These are phyloP conservation scores for Lipomyces japonicus DNA, from an alignment of 805 yeast species.

Conservation along the genomic window DNA sequence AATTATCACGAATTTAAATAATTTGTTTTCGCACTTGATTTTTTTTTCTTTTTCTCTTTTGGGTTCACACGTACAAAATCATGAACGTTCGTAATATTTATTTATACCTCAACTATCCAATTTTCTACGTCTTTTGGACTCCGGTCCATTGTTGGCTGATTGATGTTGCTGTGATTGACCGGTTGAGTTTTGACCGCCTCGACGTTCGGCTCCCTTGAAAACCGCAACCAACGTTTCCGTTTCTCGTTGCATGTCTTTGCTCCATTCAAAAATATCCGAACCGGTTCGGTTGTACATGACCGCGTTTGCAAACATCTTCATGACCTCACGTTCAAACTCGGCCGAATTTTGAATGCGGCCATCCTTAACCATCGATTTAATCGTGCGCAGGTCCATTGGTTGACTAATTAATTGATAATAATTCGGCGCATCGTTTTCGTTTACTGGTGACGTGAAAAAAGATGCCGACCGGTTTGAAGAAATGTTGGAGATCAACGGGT, in stretches of 20 bases:
- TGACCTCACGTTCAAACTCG: slow-evolving; percentile 63
- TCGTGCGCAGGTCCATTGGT: slow-evolving; percentile 67
- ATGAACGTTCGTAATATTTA: background rate
- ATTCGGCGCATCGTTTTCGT: slow-evolving; percentile 62
- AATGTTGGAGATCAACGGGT: slow-evolving; percentile 59
- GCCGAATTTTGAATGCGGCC: slow-evolving; percentile 48
- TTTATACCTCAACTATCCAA: background rate
- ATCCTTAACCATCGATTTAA: slow-evolving; percentile 55
- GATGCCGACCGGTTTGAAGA: slow-evolving; percentile 70
- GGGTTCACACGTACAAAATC: background rate
- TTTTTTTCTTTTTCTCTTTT: no score
- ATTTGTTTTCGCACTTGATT: no score
- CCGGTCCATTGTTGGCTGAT: slow-evolving; percentile 7
- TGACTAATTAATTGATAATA: slow-evolving; percentile 57
- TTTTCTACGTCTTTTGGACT: slow-evolving; percentile 21
- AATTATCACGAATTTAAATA: slow-evolving; percentile 10
- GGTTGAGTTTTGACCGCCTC: slow-evolving; percentile 19
- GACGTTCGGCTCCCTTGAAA: slow-evolving; percentile 51
- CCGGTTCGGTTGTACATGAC: slow-evolving; percentile 72
- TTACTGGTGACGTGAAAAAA: slow-evolving; percentile 68
- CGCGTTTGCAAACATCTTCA: slow-evolving; percentile 79
- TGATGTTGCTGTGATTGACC: slow-evolving; percentile 3
- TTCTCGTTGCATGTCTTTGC: slow-evolving; percentile 68
- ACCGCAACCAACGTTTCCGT: slow-evolving; percentile 49
- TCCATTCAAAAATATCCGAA: slow-evolving; percentile 58